phyloP scores from a whole-genome alignment of 805 yeast species.

The Ascoidea rubescens region DNA sequence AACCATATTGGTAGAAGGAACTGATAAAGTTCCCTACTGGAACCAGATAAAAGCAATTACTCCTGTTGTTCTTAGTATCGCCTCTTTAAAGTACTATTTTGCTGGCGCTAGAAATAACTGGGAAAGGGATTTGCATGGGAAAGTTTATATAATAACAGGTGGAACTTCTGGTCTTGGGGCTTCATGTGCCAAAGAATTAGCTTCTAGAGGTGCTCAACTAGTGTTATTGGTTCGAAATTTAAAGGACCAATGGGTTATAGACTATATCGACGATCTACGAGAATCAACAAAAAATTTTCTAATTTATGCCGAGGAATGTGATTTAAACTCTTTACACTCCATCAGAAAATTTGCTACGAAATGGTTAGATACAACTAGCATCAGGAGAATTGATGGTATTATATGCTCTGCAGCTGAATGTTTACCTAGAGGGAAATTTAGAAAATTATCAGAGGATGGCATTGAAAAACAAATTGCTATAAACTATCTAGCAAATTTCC shows the following conservation, averaged over 20 bases:
- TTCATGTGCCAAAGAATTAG: slow-evolving; percentile 57
- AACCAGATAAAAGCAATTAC: slow-evolving; percentile 37
- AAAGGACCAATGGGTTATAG: slow-evolving; percentile 63
- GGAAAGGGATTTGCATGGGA: slow-evolving; percentile 88
- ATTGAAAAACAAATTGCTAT: slow-evolving; percentile 74
- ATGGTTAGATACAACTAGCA: slow-evolving; percentile 87
- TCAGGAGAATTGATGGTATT: slow-evolving; percentile 83
- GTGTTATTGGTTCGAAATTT: slow-evolving; percentile 53
- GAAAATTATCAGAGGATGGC: slow-evolving; percentile 67
- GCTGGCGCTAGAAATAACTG: slow-evolving; percentile 76
- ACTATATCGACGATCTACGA: slow-evolving; percentile 67
- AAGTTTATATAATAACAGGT: slow-evolving; percentile 76
- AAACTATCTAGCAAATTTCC: slow-evolving; percentile 73
- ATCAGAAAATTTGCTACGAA: slow-evolving; percentile 83
- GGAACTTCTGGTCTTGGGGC: slow-evolving; percentile 92
- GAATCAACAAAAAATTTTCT: slow-evolving; percentile 53
- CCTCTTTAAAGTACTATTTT: slow-evolving; percentile 53
- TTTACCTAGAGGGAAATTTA: slow-evolving; percentile 52
- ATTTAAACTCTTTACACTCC: slow-evolving; percentile 57
- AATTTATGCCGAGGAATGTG: slow-evolving; percentile 86
- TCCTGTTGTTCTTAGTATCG: slow-evolving; percentile 36
- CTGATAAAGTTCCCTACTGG: slow-evolving; percentile 68
- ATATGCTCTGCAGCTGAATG: slow-evolving; percentile 79
- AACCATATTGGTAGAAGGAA: slow-evolving; percentile 57
- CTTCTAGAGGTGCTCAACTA: slow-evolving; percentile 74